A percentile compares a stretch with the other conserved stretches of the same genome.
phyloP scores from a whole-genome alignment of 208 protist genomes.

The Acanthamoeba lenticulata region DNA sequence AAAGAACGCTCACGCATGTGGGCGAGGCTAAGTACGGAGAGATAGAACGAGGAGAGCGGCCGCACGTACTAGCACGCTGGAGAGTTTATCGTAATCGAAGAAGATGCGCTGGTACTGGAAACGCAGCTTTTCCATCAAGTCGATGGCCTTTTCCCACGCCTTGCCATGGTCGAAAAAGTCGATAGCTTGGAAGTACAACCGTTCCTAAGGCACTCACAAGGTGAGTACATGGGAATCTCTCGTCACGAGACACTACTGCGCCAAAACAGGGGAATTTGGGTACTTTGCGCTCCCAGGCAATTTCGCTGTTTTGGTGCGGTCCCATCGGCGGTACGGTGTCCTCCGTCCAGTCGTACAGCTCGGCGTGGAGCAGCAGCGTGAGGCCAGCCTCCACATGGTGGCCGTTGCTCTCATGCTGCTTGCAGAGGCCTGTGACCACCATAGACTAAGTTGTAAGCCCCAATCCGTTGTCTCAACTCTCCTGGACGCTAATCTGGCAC shows the following conservation, averaged over 20 bases:
- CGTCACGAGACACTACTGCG: background rate
- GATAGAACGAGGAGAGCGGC: too few relatives aligned
- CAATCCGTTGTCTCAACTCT: background rate
- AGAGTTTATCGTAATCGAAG: conserved; percentile 76
- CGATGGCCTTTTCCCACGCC: conserved; percentile 76
- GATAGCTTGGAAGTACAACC: conserved; percentile 72
- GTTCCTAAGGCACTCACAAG: conserved; percentile 60
- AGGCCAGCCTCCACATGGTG: conserved; percentile 75
- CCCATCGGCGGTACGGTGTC: conserved; percentile 46
- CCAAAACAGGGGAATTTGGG: background rate
- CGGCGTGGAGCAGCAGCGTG: conserved; percentile 78
- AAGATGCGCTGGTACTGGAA: conserved; percentile 72
- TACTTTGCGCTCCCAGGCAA: conserved; percentile 70
- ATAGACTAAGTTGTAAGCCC: background rate
- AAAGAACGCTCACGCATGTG: too few relatives aligned
- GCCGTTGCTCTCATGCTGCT: conserved; percentile 53
- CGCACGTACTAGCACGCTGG: conserved; percentile 70
- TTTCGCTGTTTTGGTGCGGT: background rate
- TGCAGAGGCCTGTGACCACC: conserved; percentile 18
- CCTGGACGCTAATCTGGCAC: background rate
- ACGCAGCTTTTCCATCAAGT: conserved; percentile 71
- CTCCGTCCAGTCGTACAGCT: conserved; percentile 75
- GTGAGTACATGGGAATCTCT: background rate
- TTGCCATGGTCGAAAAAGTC: conserved; percentile 81
- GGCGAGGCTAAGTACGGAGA: too few relatives aligned